These are phyloP conservation scores for Yarrowia hollandica DNA, from an alignment of 805 yeast species.

Conservation along the genomic window DNA sequence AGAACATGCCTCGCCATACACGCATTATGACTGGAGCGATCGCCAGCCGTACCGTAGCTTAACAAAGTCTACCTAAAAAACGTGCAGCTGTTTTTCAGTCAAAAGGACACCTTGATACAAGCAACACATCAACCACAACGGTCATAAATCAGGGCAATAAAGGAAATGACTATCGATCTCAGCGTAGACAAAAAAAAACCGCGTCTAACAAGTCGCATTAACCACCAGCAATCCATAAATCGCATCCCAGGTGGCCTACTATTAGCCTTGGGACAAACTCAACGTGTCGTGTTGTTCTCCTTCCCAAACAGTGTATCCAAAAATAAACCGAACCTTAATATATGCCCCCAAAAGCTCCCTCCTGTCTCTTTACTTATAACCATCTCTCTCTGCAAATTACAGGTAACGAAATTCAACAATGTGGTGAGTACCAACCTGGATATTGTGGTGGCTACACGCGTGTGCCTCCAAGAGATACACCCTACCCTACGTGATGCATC, in stretches of 20 bases:
- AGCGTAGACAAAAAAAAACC: too few relatives aligned
- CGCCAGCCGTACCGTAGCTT: constrained; percentile 26
- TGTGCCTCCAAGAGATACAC: not conserved
- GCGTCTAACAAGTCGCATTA: too few relatives aligned
- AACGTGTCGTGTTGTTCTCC: constrained; percentile 25
- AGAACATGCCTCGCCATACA: not conserved
- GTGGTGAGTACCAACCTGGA: constrained; percentile 25
- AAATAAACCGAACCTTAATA: constrained; percentile 13
- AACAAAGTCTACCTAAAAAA: constrained; percentile 7
- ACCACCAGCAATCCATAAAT: too few relatives aligned
- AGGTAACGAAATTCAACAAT: constrained; percentile 17
- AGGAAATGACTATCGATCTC: too few relatives aligned
- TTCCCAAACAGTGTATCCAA: constrained; percentile 28
- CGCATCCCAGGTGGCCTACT: not conserved
- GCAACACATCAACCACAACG: too few relatives aligned
- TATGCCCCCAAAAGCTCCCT: constrained; percentile 22
- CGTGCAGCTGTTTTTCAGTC: constrained; percentile 1
- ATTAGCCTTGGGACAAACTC: constrained; percentile 18
- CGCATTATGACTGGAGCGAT: constrained; percentile 23
- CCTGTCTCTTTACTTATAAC: constrained; percentile 24
- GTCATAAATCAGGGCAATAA: too few relatives aligned
- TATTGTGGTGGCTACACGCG: not conserved
- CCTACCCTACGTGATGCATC: not conserved
- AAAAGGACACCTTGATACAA: too few relatives aligned
- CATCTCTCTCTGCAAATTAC: constrained; percentile 27